phyloP scores from a whole-genome alignment of 1,139 yeast species.

The Debaryomyces psychrophilus region DNA sequence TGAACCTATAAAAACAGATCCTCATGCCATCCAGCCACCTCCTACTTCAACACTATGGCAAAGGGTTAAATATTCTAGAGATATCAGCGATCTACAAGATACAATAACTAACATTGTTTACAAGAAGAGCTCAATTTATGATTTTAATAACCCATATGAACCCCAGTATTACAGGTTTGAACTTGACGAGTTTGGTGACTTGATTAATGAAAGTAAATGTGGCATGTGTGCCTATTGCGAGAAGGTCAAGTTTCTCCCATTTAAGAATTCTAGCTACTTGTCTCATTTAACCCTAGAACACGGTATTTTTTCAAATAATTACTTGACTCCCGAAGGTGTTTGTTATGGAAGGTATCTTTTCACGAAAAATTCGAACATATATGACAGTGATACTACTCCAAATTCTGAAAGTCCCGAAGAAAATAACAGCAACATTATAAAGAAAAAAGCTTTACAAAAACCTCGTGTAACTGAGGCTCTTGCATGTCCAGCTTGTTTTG shows the following conservation, averaged over 20 bases:
- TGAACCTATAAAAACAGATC: constrained; percentile 6
- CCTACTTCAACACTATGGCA: constrained; percentile 14
- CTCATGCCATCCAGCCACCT: constrained; percentile 1
- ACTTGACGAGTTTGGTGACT: constrained; percentile 21
- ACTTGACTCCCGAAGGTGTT: constrained; percentile 26
- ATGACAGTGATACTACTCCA: constrained; percentile 7
- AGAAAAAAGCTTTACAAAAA: constrained; percentile 9
- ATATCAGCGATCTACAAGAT: constrained; percentile 12
- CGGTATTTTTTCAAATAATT: constrained; percentile 38
- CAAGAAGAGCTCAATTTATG: constrained; percentile 23
- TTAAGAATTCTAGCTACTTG: constrained; percentile 37
- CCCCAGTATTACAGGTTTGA: constrained; percentile 34
- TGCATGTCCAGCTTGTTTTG: constrained; percentile 19
- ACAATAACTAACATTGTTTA: constrained; percentile 23
- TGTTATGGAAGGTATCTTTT: constrained; percentile 17
- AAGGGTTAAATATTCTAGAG: constrained; percentile 16
- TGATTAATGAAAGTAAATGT: constrained; percentile 28
- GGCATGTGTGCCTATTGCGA: constrained; percentile 40
- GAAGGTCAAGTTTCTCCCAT: constrained; percentile 33
- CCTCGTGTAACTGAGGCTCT: constrained; percentile 16
- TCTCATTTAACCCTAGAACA: constrained; percentile 40
- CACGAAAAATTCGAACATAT: constrained; percentile 8
- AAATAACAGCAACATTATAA: neutral
- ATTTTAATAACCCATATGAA: constrained; percentile 28
- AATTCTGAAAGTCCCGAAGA: constrained; percentile 7